These are phyloP conservation scores for Tolypocladium guangdongense DNA, from an alignment of 2,329 filamentous ascomycete genomes.

Conservation along the genomic window DNA sequence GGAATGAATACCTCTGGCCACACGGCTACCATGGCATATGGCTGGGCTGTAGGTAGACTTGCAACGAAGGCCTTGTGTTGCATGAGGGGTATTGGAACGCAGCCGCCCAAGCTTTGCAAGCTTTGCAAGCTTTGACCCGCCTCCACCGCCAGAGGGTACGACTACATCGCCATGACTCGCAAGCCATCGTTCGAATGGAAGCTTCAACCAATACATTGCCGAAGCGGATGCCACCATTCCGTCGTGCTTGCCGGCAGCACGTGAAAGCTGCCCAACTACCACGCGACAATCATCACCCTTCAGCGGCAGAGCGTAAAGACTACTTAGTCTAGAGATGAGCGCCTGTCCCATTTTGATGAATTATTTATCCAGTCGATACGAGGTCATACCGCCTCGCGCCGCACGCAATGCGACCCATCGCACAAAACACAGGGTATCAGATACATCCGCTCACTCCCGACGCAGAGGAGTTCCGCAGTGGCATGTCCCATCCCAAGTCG, in stretches of 20 bases:
- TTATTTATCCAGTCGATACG: neutral
- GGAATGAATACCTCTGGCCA: neutral
- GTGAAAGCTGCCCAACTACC: no score
- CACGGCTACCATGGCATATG: neutral
- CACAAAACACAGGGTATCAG: constrained; percentile 13
- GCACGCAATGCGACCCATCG: neutral
- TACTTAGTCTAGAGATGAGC: neutral
- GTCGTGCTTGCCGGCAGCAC: no score
- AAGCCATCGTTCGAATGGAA: neutral
- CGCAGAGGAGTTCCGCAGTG: neutral
- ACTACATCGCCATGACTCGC: neutral
- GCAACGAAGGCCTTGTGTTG: neutral
- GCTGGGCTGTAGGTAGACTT: neutral
- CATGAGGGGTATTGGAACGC: neutral
- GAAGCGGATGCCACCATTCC: neutral
- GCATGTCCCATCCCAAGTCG: constrained; percentile 3
- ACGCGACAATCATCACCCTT: no score
- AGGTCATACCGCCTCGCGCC: neutral
- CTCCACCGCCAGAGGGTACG: neutral
- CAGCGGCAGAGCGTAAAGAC: neutral
- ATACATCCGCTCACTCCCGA: constrained; percentile 4
- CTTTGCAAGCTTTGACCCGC: neutral
- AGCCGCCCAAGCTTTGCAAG: neutral
- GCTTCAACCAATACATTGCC: no score
- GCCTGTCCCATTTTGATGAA: neutral